A percentile compares a stretch with the other conserved stretches of the same genome.
Conservation (phyloP, 345 rosid genomes). For the Pelargonium nanum region DNA sequence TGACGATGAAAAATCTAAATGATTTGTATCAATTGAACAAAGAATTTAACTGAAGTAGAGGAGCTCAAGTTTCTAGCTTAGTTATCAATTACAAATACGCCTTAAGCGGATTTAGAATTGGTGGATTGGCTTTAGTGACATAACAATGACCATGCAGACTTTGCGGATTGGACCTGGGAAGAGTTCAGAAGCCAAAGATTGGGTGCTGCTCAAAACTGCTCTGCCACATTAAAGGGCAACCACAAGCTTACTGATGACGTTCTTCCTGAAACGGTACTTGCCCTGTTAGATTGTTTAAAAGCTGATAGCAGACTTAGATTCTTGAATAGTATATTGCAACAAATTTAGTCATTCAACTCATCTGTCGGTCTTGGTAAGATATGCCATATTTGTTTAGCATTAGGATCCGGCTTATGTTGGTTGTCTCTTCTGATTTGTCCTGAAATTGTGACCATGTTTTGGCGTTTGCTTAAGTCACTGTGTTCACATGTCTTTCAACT, state of each 20-base stretch:
- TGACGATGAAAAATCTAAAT: too few relatives aligned
- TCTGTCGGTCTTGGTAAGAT: neutral
- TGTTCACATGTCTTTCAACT: too few relatives aligned
- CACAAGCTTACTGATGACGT: slow-evolving; percentile 54
- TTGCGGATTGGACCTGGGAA: slow-evolving; percentile 90
- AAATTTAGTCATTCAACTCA: neutral
- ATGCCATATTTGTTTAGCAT: neutral
- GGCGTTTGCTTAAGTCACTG: too few relatives aligned
- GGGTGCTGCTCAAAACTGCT: slow-evolving; percentile 97
- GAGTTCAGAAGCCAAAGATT: slow-evolving; percentile 71
- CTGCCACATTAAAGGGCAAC: slow-evolving; percentile 73
- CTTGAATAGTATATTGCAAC: neutral
- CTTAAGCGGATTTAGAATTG: neutral
- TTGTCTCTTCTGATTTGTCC: neutral
- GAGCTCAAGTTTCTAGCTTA: neutral
- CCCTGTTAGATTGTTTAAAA: neutral
- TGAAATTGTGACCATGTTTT: neutral
- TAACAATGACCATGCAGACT: slow-evolving; percentile 30
- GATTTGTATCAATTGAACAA: neutral
- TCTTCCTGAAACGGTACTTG: slow-evolving; percentile 48
- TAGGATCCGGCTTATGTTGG: neutral
- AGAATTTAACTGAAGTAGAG: neutral
- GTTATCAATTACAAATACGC: neutral
- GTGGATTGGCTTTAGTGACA: neutral
- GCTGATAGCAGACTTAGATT: neutral